Conservation (phyloP, 2,329 filamentous ascomycete species). For the Saccharata proteae region DNA sequence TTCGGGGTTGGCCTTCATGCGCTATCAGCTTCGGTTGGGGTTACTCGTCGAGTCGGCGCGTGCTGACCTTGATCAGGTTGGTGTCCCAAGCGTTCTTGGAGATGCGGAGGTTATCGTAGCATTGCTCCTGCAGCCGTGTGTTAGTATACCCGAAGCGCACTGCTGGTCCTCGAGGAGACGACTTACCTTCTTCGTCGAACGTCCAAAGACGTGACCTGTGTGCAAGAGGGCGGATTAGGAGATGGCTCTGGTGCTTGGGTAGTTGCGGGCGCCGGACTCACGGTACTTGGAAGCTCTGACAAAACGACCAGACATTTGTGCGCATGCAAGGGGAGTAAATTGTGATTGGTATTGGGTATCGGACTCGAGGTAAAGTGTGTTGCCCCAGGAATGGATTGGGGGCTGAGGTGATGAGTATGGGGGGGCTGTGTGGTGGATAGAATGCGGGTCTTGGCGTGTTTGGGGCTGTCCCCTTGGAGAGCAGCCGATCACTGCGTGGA, state of each 20-base stretch:
- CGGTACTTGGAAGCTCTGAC: conserved; percentile 64
- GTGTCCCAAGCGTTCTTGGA: conserved; percentile 99
- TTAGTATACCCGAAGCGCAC: conserved; percentile 11
- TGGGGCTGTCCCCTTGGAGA: too few relatives aligned
- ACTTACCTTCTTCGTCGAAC: conserved; percentile 71
- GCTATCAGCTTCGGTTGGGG: conserved; percentile 14
- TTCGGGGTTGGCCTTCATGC: conserved; percentile 71
- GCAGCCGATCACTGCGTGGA: too few relatives aligned
- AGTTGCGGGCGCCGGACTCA: conserved; percentile 30
- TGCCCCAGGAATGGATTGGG: too few relatives aligned
- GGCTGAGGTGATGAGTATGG: too few relatives aligned
- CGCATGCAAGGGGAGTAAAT: too few relatives aligned
- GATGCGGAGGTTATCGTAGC: conserved; percentile 95
- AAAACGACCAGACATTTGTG: conserved; percentile 57
- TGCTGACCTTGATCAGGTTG: conserved; percentile 63
- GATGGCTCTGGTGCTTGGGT: conserved; percentile 14
- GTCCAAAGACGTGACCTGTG: conserved; percentile 94
- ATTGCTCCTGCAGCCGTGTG: conserved; percentile 54
- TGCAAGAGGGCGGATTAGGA: conserved; percentile 16
- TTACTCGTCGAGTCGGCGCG: neutral
- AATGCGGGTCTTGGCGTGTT: too few relatives aligned
- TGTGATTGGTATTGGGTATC: too few relatives aligned
- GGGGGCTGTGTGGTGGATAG: too few relatives aligned
- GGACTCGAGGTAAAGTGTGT: too few relatives aligned
- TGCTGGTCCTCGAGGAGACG: too few relatives aligned